These are phyloP conservation scores for Thalia dealbata DNA, from an alignment of 176 grass and related monocot species.

Conservation along the genomic window DNA sequence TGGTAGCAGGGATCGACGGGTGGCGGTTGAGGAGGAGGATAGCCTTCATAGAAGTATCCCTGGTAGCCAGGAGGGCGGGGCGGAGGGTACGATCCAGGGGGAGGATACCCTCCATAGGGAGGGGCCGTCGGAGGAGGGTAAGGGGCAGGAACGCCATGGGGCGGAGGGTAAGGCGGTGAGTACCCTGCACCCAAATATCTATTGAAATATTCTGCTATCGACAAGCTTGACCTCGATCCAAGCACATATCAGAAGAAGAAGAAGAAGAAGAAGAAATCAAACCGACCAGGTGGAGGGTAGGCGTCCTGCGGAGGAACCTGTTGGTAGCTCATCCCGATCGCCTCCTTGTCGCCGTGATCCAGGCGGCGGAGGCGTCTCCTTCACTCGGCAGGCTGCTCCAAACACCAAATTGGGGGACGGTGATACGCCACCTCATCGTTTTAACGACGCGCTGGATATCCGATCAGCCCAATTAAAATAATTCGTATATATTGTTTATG, in stretches of 20 bases:
- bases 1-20: constrained; percentile 28
- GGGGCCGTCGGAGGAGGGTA: constrained; percentile 2
- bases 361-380: no score
- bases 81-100: background rate
- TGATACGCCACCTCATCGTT: no score
- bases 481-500: no score
- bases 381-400: no score
- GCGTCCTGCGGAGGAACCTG: constrained; percentile 29
- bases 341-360: background rate
- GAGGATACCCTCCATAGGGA: constrained; percentile 5
- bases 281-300: constrained; percentile 35
- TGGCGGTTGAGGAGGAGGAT: constrained; percentile 25
- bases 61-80: constrained; percentile 62
- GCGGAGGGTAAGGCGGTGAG: constrained; percentile 32
- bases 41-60: constrained; percentile 58
- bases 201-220: background rate
- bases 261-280: background rate
- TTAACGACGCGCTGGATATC: no score
- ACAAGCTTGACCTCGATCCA: no score
- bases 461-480: no score
- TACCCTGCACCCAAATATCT: constrained; percentile 36
- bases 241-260: no score
- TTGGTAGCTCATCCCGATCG: constrained; percentile 45
- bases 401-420: no score
- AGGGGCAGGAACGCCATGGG: constrained; percentile 8